These are phyloP conservation scores for Protomyces inouyei DNA, from an alignment of 1,139 yeast genomes.

Conservation along the genomic window DNA sequence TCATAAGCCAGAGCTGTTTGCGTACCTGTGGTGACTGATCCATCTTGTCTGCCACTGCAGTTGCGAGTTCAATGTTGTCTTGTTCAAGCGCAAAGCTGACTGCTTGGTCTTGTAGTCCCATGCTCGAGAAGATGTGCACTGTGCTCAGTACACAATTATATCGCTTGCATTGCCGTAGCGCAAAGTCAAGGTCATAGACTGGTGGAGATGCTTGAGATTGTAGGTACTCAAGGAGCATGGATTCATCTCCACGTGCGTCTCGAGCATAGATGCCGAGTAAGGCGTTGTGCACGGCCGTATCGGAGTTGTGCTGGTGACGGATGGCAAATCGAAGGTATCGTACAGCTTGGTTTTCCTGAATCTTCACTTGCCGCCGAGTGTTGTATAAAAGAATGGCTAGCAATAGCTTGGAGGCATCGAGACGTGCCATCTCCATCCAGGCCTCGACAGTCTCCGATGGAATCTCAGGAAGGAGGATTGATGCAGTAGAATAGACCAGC, in stretches of 20 bases:
- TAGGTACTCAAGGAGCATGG: conserved; percentile 49
- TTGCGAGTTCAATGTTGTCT: conserved; percentile 59
- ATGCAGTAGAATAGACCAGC: conserved; percentile 61
- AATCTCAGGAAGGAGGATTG: conserved; percentile 59
- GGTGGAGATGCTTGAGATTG: conserved; percentile 38
- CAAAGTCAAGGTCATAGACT: conserved; percentile 64
- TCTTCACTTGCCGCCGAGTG: conserved; percentile 11
- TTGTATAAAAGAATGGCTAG: conserved; percentile 73
- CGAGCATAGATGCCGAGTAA: conserved; percentile 67
- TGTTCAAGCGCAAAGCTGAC: conserved; percentile 64
- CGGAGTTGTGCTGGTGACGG: conserved; percentile 48
- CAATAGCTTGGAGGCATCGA: conserved; percentile 58
- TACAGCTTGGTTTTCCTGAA: conserved; percentile 56
- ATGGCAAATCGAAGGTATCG: conserved; percentile 60
- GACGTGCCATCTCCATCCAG: conserved; percentile 59
- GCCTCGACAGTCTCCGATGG: conserved; percentile 69
- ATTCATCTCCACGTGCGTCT: conserved; percentile 46
- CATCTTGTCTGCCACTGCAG: conserved; percentile 52
- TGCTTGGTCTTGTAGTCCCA: conserved; percentile 75
- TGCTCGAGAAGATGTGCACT: conserved; percentile 60
- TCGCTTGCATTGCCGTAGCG: conserved; percentile 66
- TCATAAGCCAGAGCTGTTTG: conserved; percentile 68
- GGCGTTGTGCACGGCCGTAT: conserved; percentile 61
- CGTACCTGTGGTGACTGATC: conserved; percentile 49
- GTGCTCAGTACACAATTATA: conserved; percentile 60